Percentiles rank a stretch among this genome's conserved stretches.
Conservation (phyloP, 1,284 basidiomycete genomes). For the Fistulinella staudtii region DNA sequence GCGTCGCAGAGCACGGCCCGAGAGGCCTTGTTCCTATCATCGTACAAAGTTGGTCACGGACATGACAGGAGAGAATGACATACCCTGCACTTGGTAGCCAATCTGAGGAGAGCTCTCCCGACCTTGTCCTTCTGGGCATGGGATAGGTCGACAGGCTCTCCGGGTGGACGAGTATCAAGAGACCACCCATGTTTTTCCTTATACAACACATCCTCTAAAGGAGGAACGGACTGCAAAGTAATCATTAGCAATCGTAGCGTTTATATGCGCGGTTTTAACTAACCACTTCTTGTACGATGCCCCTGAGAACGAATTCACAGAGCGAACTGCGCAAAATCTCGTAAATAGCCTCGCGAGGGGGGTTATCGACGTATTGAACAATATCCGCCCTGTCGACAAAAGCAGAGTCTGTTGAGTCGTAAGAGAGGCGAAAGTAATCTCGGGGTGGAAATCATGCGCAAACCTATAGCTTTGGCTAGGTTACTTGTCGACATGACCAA, state of each 20-base stretch:
- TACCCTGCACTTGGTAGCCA: slow-evolving; percentile 76
- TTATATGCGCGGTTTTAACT: slow-evolving; percentile 16
- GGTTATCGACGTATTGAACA: slow-evolving; percentile 90
- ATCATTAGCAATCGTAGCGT: slow-evolving; percentile 10
- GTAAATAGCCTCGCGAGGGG: slow-evolving; percentile 87
- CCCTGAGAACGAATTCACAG: slow-evolving; percentile 71
- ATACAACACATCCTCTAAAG: slow-evolving; percentile 55
- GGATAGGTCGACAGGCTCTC: no score
- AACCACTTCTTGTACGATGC: slow-evolving; percentile 64
- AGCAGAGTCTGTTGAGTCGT: slow-evolving; percentile 66
- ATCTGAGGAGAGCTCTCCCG: slow-evolving; percentile 55
- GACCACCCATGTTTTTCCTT: slow-evolving; percentile 37
- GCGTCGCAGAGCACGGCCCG: slow-evolving; percentile 84
- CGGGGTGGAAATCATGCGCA: no score
- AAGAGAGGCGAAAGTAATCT: no score
- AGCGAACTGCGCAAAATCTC: slow-evolving; percentile 89
- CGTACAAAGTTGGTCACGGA: background rate
- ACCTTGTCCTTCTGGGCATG: slow-evolving; percentile 46
- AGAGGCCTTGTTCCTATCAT: slow-evolving; percentile 66
- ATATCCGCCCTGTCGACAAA: slow-evolving; percentile 98
- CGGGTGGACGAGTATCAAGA: no score
- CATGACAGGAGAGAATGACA: slow-evolving; percentile 5
- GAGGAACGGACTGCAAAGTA: slow-evolving; percentile 52
- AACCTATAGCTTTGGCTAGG: slow-evolving; percentile 90
- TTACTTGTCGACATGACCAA: slow-evolving; percentile 97